A percentile compares a stretch with the other conserved stretches of the same genome.
Evolutionary conservation across 1,139 yeast species (phyloP).

Genomic region (Scheffersomyces segobiensis): DNA sequence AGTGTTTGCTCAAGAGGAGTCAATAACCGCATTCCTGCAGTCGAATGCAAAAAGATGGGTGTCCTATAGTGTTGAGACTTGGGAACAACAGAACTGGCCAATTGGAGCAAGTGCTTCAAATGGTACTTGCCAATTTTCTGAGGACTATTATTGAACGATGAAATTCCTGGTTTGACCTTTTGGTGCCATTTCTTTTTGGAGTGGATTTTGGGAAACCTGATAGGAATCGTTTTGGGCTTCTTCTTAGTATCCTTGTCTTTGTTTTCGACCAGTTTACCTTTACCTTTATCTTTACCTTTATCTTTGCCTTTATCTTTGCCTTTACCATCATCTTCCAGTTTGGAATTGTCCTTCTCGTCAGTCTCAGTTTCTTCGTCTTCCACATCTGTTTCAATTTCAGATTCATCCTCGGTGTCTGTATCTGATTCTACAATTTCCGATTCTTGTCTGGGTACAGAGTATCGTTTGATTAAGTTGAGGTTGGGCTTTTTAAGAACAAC

Average conservation of each 20-base stretch:
- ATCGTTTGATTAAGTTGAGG: not conserved
- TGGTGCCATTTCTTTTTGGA: slow-evolving; percentile 56
- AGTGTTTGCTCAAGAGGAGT: slow-evolving; percentile 53
- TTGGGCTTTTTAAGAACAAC: not conserved
- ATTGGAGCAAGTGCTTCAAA: slow-evolving; percentile 51
- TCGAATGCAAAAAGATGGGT: slow-evolving; percentile 75
- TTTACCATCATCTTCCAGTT: not conserved
- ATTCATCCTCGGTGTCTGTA: slow-evolving; percentile 16
- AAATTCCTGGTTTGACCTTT: slow-evolving; percentile 68
- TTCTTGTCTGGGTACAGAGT: not conserved
- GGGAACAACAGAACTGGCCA: slow-evolving; percentile 65
- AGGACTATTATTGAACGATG: slow-evolving; percentile 53
- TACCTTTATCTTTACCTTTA: not conserved
- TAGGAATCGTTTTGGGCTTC: not conserved
- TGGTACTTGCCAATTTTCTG: slow-evolving; percentile 62
- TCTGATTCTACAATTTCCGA: not conserved
- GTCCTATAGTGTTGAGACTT: slow-evolving; percentile 66
- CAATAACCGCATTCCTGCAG: slow-evolving; percentile 78
- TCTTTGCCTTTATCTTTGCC: not conserved
- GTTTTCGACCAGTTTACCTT: not conserved
- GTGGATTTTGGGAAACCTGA: slow-evolving; percentile 40
- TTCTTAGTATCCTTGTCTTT: not conserved
- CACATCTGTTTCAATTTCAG: slow-evolving; percentile 10
- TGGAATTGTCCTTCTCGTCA: not conserved
- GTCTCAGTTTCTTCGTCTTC: slow-evolving; percentile 2